These are phyloP conservation scores for Citrus glauca DNA, from an alignment of 345 rosid genomes.

Conservation along the genomic window DNA sequence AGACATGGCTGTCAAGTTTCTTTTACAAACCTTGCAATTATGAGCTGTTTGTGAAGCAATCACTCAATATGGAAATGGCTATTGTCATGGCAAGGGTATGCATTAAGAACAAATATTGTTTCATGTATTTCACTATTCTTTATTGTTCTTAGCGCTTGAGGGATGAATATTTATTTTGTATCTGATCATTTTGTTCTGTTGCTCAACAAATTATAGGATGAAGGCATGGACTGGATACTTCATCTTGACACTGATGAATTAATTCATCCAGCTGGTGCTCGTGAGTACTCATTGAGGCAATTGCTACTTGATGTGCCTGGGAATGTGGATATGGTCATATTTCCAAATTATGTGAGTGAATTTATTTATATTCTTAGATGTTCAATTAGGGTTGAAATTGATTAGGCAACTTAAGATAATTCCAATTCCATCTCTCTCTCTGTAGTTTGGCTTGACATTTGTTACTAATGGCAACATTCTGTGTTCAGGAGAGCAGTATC, in stretches of 20 bases:
- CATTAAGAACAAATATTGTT: slow-evolving; percentile 2
- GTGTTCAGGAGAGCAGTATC: slow-evolving; percentile 73
- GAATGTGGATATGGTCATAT: slow-evolving; percentile 84
- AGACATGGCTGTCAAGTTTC: slow-evolving; percentile 94
- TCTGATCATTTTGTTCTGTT: slow-evolving; percentile 4
- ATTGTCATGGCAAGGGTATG: slow-evolving; percentile 99
- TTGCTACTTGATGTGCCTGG: slow-evolving; percentile 81
- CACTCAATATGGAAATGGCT: slow-evolving; percentile 99
- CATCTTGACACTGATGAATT: slow-evolving; percentile 96
- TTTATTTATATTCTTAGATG: slow-evolving; percentile 9
- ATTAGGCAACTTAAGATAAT: slow-evolving; percentile 1
- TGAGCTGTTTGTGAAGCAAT: slow-evolving; percentile 95
- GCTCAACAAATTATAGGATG: slow-evolving; percentile 48
- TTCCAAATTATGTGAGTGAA: slow-evolving; percentile 91
- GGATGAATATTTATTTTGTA: slow-evolving; percentile 11
- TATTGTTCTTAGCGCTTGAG: slow-evolving; percentile 14
- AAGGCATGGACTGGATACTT: slow-evolving; percentile 86
- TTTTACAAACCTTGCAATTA: slow-evolving; percentile 97
- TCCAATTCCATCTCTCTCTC: neutral
- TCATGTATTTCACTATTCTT: slow-evolving; percentile 2
- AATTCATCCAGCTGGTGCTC: slow-evolving; percentile 89
- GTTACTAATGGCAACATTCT: slow-evolving; percentile 12
- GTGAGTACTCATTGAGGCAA: slow-evolving; percentile 79
- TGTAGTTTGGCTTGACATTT: neutral
- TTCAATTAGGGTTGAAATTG: neutral